Conservation (phyloP, 2,329 filamentous ascomycete species). For the Ascomycota sp. region DNA sequence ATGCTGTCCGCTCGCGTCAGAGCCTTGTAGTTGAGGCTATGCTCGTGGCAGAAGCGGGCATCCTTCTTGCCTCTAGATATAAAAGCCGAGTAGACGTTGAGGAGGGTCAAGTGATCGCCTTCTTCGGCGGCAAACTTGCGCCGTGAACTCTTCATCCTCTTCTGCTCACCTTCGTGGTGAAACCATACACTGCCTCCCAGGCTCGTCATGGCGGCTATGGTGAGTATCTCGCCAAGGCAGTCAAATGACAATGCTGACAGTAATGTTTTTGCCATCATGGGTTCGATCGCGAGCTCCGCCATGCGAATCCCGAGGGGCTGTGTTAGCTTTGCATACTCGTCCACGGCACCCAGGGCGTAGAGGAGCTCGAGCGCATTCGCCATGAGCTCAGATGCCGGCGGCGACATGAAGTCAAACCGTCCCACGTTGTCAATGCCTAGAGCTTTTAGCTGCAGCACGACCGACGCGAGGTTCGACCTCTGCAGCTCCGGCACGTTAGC, state of each 20-base stretch:
- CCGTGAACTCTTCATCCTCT: slow-evolving; percentile 50
- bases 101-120: slow-evolving; percentile 78
- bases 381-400: slow-evolving; percentile 70
- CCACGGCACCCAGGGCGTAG: slow-evolving; percentile 68
- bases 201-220: slow-evolving; percentile 85
- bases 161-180: slow-evolving; percentile 57
- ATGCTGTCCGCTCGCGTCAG: slow-evolving; percentile 71
- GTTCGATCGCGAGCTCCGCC: slow-evolving; percentile 83
- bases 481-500: slow-evolving; percentile 79
- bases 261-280: slow-evolving; percentile 85
- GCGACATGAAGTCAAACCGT: slow-evolving; percentile 72
- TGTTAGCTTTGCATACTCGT: slow-evolving; percentile 79
- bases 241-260: slow-evolving; percentile 54
- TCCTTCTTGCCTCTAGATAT: slow-evolving; percentile 67
- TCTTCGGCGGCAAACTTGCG: slow-evolving; percentile 80
- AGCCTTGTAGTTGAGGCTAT: slow-evolving; percentile 71
- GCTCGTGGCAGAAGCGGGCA: slow-evolving; percentile 67
- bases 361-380: slow-evolving; percentile 73
- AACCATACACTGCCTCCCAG: slow-evolving; percentile 71
- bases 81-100: slow-evolving; percentile 88
- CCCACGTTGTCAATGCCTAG: slow-evolving; percentile 88
- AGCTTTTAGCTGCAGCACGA: slow-evolving; percentile 81
- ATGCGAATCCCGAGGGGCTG: slow-evolving; percentile 73
- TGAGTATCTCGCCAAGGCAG: slow-evolving; percentile 71
- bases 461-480: slow-evolving; percentile 71